These are phyloP conservation scores for Sporothrix euskadiensis DNA, from an alignment of 2,329 filamentous ascomycete genomes.

Conservation along the genomic window DNA sequence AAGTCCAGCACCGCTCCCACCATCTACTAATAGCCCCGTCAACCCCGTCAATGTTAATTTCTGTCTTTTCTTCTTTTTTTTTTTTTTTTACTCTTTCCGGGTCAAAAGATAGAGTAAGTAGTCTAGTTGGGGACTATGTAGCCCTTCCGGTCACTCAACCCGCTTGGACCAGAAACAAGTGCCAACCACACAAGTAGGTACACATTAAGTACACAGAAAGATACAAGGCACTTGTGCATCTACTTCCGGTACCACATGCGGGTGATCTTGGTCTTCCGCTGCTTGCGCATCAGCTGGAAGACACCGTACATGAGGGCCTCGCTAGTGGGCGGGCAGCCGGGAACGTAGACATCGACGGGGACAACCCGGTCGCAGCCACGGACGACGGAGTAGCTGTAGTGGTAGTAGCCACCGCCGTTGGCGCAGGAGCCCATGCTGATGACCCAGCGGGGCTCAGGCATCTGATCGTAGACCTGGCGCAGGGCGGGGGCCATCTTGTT, in stretches of 20 bases:
- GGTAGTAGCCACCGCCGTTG: constrained; percentile 72
- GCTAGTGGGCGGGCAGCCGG: constrained; percentile 58
- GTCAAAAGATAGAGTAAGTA: not conserved
- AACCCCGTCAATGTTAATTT: not conserved
- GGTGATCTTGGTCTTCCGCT: constrained; percentile 52
- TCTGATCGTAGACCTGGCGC: constrained; percentile 91
- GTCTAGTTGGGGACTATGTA: not conserved
- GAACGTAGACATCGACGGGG: constrained; percentile 68
- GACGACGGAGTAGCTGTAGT: constrained; percentile 69
- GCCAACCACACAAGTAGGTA: not conserved
- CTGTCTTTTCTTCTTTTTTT: not conserved
- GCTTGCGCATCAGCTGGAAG: constrained; percentile 70
- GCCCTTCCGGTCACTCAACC: not conserved
- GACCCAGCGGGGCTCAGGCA: constrained; percentile 86
- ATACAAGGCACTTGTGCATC: not conserved
- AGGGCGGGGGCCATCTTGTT: constrained; percentile 96
- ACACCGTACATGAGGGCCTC: constrained; percentile 57
- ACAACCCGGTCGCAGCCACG: constrained; percentile 66
- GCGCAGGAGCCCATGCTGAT: constrained; percentile 72
- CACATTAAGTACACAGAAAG: not conserved
- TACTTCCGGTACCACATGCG: constrained; percentile 56
- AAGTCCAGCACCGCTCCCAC: not conserved
- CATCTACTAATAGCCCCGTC: constrained; percentile 3
- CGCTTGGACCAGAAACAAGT: not conserved
- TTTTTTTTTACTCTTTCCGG: not conserved